phyloP scores from a whole-genome alignment of 2,329 filamentous ascomycete species.

The Aspergillus viridinutans region DNA sequence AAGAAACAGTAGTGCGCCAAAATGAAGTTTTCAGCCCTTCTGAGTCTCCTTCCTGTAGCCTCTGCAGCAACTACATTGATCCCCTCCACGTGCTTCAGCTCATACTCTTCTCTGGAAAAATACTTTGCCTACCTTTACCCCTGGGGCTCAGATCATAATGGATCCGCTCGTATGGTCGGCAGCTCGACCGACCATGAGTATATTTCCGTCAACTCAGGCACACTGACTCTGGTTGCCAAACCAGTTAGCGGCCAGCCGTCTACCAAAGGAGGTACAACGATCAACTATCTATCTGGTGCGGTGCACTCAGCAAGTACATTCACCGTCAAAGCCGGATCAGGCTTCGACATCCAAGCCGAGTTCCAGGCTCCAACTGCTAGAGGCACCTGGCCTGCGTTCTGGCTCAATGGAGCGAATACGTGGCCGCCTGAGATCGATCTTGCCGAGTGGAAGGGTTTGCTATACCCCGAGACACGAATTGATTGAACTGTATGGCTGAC shows the following conservation, averaged over 20 bases:
- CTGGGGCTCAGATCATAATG: constrained; percentile 57
- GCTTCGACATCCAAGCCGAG: constrained; percentile 37
- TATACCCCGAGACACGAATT: not conserved
- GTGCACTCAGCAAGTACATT: constrained; percentile 42
- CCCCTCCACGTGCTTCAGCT: constrained; percentile 27
- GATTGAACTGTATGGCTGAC: not conserved
- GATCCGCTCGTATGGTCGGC: constrained; percentile 50
- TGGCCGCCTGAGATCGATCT: constrained; percentile 61
- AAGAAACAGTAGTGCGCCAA: not conserved
- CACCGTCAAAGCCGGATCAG: constrained; percentile 35
- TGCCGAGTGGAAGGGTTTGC: constrained; percentile 56
- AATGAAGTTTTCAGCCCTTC: not conserved
- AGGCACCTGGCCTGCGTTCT: constrained; percentile 58
- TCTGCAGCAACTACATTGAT: constrained; percentile 18
- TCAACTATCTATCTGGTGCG: constrained; percentile 52
- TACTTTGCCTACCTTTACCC: constrained; percentile 54
- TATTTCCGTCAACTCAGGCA: constrained; percentile 40
- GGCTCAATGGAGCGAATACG: constrained; percentile 51
- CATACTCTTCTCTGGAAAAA: constrained; percentile 26
- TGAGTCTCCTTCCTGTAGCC: constrained; percentile 3
- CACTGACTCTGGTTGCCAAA: constrained; percentile 47
- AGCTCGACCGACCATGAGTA: constrained; percentile 35
- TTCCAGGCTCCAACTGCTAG: constrained; percentile 37
- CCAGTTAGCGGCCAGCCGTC: constrained; percentile 32
- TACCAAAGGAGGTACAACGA: constrained; percentile 27